Evolutionary conservation across 1,139 yeast genomes (phyloP).

Genomic region (Groenewaldozyma sp.): DNA sequence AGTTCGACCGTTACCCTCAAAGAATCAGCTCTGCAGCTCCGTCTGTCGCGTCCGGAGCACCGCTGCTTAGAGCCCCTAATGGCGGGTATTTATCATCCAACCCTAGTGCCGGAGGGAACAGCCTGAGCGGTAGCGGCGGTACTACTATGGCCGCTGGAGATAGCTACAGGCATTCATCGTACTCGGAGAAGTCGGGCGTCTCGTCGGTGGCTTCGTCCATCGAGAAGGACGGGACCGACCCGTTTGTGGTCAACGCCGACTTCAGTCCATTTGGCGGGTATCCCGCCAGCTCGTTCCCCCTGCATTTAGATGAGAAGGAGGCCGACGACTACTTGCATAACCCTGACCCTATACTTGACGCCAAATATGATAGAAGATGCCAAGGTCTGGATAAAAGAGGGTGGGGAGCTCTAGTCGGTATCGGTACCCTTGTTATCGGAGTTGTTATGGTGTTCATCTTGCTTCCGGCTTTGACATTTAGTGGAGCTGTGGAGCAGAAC

Average conservation of each 20-base stretch:
- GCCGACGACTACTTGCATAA: constrained; percentile 87
- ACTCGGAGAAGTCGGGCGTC: constrained; percentile 20
- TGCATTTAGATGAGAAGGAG: constrained; percentile 81
- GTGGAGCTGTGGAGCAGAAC: constrained; percentile 43
- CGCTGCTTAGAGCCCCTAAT: constrained; percentile 11
- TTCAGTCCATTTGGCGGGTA: constrained; percentile 88
- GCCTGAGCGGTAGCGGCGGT: constrained; percentile 3
- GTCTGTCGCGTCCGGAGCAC: constrained; percentile 21
- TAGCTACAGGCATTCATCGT: constrained; percentile 17
- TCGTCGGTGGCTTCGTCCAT: constrained; percentile 15
- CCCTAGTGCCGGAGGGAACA: constrained; percentile 2
- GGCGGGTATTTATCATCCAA: constrained; percentile 10
- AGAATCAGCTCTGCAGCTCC: constrained; percentile 27
- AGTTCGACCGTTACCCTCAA: constrained; percentile 33
- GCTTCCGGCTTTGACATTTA: constrained; percentile 64
- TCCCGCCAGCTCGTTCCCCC: constrained; percentile 81
- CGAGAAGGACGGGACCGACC: constrained; percentile 15
- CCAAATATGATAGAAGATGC: constrained; percentile 57
- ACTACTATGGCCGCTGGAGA: constrained; percentile 5
- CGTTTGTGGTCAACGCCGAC: constrained; percentile 32
- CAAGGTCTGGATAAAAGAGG: constrained; percentile 35
- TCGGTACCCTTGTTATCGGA: constrained; percentile 47
- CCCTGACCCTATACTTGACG: constrained; percentile 87
- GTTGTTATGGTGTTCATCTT: constrained; percentile 58
- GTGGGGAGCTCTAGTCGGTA: constrained; percentile 37